A percentile compares a stretch with the other conserved stretches of the same genome.
Evolutionary conservation across 2,329 filamentous ascomycete species (phyloP).

Genomic region (Pseudocercospora crystallina): DNA sequence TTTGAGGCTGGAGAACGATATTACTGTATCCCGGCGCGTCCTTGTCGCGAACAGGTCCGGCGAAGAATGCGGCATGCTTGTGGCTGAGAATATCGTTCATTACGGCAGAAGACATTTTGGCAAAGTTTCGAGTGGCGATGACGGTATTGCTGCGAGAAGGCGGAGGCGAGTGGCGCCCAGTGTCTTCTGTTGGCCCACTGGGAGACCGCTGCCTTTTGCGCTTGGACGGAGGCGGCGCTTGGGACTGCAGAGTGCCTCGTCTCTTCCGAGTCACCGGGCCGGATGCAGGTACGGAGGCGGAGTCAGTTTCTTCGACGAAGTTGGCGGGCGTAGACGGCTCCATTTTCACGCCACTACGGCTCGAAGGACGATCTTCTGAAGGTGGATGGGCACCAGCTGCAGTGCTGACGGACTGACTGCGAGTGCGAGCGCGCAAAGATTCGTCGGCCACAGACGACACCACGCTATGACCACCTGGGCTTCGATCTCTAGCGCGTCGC

Average conservation of each 20-base stretch:
- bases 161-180: conserved; percentile 18
- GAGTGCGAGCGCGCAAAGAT: conserved; percentile 45
- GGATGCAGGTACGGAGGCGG: conserved; percentile 26
- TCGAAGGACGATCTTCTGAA: conserved; percentile 40
- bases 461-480: conserved; percentile 37
- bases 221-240: conserved; percentile 35
- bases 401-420: conserved; percentile 51
- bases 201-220: conserved; percentile 42
- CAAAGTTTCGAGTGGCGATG: conserved; percentile 48
- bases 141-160: conserved; percentile 36
- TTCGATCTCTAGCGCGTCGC: conserved; percentile 22
- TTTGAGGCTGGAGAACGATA: conserved; percentile 53
- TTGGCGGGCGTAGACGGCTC: conserved; percentile 50
- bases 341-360: conserved; percentile 44
- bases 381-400: conserved; percentile 43
- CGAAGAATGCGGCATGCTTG: conserved; percentile 54
- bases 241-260: conserved; percentile 35
- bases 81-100: conserved; percentile 54
- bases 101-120: conserved; percentile 47
- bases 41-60: conserved; percentile 49
- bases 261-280: conserved; percentile 33
- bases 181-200: conserved; percentile 17
- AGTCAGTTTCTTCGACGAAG: conserved; percentile 39
- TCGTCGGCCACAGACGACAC: conserved; percentile 49
- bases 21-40: conserved; percentile 54